These are phyloP conservation scores for Gossypium schwendimanii DNA, from an alignment of 441 rosid species.

Conservation along the genomic window DNA sequence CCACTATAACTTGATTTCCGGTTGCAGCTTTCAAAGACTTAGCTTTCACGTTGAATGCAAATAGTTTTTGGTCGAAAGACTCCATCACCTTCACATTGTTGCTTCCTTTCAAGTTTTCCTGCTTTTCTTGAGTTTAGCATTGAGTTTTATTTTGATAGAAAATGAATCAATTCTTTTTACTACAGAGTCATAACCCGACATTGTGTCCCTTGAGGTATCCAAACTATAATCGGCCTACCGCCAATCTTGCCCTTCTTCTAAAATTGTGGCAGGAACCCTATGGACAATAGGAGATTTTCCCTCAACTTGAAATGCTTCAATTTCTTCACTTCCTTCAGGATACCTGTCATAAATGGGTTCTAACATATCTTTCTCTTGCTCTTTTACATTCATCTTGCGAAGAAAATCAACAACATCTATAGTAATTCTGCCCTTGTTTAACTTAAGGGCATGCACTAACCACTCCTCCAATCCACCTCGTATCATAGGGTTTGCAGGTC, in stretches of 20 bases:
- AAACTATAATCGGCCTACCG: conserved; percentile 66
- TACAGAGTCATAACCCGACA: conserved; percentile 30
- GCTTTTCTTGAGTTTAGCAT: conserved; percentile 62
- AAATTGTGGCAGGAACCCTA: background rate
- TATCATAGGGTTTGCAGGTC: background rate
- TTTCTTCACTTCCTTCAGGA: background rate
- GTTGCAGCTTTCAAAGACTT: background rate
- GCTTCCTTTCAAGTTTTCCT: conserved; percentile 41
- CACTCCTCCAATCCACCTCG: background rate
- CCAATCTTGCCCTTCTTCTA: background rate
- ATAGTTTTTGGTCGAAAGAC: conserved; percentile 3
- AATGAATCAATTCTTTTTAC: conserved; percentile 29
- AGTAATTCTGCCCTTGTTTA: background rate
- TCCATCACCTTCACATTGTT: conserved; percentile 11
- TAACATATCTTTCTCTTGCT: background rate
- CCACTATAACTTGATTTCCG: conserved; percentile 46
- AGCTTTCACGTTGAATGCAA: too few relatives aligned
- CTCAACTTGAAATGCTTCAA: background rate
- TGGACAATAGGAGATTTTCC: background rate
- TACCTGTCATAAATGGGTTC: background rate
- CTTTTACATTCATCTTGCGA: background rate
- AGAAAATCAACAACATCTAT: background rate
- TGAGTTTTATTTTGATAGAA: conserved; percentile 26
- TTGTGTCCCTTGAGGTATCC: conserved; percentile 37
- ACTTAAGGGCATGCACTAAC: background rate